Evolutionary conservation across 2,329 filamentous ascomycete genomes (phyloP).

Genomic region (Aspergillus pseudotamarii): DNA sequence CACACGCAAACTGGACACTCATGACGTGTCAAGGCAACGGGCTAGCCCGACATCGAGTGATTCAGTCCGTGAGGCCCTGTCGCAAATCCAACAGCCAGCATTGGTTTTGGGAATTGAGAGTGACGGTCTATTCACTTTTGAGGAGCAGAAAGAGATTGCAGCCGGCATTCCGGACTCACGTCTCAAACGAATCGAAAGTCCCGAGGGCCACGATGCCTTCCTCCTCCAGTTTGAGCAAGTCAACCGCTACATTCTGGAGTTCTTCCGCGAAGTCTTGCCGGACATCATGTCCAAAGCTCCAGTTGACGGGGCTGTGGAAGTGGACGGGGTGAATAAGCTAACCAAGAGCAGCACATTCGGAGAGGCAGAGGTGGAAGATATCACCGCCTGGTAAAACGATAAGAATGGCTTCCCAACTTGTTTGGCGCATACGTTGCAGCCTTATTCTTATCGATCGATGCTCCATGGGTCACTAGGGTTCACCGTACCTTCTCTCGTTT

Average conservation of each 20-base stretch:
- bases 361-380: constrained; percentile 93
- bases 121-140: constrained; percentile 95
- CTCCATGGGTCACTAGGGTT: constrained; percentile 12
- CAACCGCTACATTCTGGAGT: constrained; percentile 81
- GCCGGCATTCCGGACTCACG: constrained; percentile 75
- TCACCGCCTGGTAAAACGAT: constrained; percentile 78
- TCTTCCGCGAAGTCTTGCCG: constrained; percentile 78
- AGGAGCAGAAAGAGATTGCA: constrained; percentile 91
- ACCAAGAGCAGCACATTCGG: constrained; percentile 92
- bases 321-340: constrained; percentile 61
- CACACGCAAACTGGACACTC: constrained; percentile 94
- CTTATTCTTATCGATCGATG: constrained; percentile 18
- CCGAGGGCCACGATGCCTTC: constrained; percentile 96
- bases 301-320: constrained; percentile 48
- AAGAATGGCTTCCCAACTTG: constrained; percentile 1
- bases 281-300: constrained; percentile 78
- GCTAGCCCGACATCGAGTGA: constrained; percentile 43
- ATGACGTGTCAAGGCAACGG: constrained; percentile 85
- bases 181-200: constrained; percentile 85
- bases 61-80: constrained; percentile 72
- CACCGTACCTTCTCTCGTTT: constrained; percentile 16
- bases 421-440: constrained; percentile 35
- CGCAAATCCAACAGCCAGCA: constrained; percentile 82
- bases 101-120: constrained; percentile 93
- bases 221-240: constrained; percentile 96